These are phyloP conservation scores for Penicillium sp. DNA, from an alignment of 2,329 filamentous ascomycete genomes.

Conservation along the genomic window DNA sequence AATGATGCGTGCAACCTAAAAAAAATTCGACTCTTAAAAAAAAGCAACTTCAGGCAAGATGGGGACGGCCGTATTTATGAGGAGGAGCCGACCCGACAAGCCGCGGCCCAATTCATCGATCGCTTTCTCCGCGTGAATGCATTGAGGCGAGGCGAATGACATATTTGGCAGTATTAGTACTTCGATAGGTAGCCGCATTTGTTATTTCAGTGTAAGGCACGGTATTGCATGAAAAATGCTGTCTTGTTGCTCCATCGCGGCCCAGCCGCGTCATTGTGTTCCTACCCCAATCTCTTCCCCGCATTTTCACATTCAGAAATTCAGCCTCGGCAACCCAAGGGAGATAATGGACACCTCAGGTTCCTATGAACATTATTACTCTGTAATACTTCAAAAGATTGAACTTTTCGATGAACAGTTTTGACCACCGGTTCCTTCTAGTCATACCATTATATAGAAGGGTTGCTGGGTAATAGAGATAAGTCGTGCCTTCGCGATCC, in stretches of 20 bases:
- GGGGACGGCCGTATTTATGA: constrained; percentile 1
- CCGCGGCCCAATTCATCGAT: constrained; percentile 3
- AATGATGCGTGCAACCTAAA: background rate
- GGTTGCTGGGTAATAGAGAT: background rate
- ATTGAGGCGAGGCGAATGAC: background rate
- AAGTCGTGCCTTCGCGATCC: background rate
- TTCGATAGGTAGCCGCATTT: background rate
- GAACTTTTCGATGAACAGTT: too few species aligned
- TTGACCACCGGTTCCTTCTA: background rate
- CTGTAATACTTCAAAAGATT: too few species aligned
- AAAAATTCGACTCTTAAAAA: background rate
- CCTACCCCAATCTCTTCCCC: background rate
- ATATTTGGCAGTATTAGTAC: background rate
- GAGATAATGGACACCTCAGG: background rate
- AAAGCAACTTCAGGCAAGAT: background rate
- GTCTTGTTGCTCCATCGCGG: background rate
- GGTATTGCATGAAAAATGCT: background rate
- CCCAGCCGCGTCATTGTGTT: background rate
- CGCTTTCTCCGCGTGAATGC: background rate
- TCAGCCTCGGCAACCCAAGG: background rate
- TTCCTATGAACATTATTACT: background rate
- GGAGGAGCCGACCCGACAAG: constrained; percentile 8
- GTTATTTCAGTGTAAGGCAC: background rate
- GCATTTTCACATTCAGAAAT: background rate
- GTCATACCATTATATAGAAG: background rate